Evolutionary conservation across 306 rosid genomes (phyloP).

Genomic region (Astragalus membranaceus): DNA sequence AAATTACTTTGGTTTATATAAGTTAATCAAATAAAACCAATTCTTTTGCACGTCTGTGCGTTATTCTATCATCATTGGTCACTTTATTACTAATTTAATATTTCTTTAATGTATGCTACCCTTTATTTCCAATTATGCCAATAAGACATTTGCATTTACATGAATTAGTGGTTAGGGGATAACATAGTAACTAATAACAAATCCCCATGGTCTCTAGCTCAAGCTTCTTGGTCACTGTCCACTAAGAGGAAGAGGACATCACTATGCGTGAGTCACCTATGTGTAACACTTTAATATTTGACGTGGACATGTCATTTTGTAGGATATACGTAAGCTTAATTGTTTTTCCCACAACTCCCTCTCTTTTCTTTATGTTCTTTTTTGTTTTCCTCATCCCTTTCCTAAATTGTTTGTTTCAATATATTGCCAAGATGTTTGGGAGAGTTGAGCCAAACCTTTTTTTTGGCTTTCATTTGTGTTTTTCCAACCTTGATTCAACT

Average conservation of each 20-base stretch:
- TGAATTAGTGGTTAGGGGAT: conserved; percentile 32
- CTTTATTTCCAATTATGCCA: conserved; percentile 7
- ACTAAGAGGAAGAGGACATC: conserved; percentile 17
- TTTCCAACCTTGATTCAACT: too few relatives aligned
- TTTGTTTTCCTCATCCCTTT: too few relatives aligned
- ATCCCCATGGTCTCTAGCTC: conserved; percentile 18
- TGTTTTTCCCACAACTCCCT: neutral
- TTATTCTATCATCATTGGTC: conserved; percentile 67
- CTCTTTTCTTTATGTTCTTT: neutral
- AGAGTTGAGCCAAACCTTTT: too few relatives aligned
- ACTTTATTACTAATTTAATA: conserved; percentile 10
- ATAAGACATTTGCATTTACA: neutral
- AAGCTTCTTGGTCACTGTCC: conserved; percentile 26
- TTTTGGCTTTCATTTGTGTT: too few relatives aligned
- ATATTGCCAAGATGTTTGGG: too few relatives aligned
- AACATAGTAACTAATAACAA: conserved; percentile 16
- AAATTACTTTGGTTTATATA: neutral
- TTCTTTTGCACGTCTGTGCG: conserved; percentile 53
- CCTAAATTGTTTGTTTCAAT: too few relatives aligned
- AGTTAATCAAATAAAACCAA: conserved; percentile 3
- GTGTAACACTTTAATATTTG: neutral
- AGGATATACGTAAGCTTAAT: neutral
- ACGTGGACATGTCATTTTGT: conserved; percentile 28
- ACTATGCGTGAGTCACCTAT: conserved; percentile 28
- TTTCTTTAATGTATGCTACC: neutral